Base-by-base conservation (phyloP, 169 alveolate species). In the Plasmodium adleri region DNA sequence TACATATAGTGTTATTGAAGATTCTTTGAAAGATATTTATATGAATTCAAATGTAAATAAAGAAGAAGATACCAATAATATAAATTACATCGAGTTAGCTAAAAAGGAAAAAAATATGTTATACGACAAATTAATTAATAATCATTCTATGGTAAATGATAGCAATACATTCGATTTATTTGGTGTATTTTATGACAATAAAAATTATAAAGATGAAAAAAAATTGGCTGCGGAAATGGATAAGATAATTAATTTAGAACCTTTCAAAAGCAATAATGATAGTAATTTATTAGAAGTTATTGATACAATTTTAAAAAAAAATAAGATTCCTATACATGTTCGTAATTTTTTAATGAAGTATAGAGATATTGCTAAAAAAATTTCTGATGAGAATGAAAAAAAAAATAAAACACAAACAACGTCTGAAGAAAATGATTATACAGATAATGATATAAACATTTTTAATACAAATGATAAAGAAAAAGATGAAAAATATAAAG, bases 111-210 rank as follows among this genome's bases (percentile, higher is more conserved):
- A 86, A 39, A 87, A 86, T 43, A 15, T 86, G 58, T 26, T 86
- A 66, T 70, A 86, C 43, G 58, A 32, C 17, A 45, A 86, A 28
- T 67, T 86, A 6, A 72, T 86, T 59, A 71, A 73, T 71, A 66
- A 58, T 2, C 15, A 22, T 66, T 47, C 92, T 12, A 63, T 74
- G 8, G 47, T 86, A 50, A 86, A 47, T 86, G 62, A 49, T 72
- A 71, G 54, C 13, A 86, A 73, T 2, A 86, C 92, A 20, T 50
- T 86, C 22, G 92, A 86, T 86, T 72, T 86, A 43, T 86, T 86
- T 56, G 92, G 92, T 2, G 87, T 86, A 54, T 86, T 86, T 66
- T 86, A 86, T 66, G 92, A 86, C 50, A 52, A 54, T 62, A 49
- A 86, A 54, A 56, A 86, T 73, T 86, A 72, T 28, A 74, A 24